These are phyloP conservation scores for Fusarium mexicanum DNA, from an alignment of 2,329 filamentous ascomycete genomes.

Conservation along the genomic window DNA sequence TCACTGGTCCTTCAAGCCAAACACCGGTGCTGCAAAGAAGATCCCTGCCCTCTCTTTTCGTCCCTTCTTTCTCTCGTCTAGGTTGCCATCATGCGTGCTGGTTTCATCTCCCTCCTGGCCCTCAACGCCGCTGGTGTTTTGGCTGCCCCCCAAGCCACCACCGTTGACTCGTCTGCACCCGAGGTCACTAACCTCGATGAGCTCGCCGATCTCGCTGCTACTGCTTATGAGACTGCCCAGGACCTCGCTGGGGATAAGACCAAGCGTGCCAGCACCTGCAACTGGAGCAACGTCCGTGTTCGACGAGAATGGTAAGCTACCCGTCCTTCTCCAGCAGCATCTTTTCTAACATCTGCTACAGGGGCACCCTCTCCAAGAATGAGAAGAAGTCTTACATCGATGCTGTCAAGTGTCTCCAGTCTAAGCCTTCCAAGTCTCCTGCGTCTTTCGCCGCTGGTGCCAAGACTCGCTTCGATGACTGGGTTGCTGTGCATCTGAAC, in stretches of 20 bases:
- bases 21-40: slow-evolving; percentile 2
- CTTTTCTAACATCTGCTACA: background rate
- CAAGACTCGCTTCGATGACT: slow-evolving; percentile 60
- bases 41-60: slow-evolving; percentile 12
- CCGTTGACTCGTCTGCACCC: slow-evolving; percentile 17
- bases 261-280: slow-evolving; percentile 41
- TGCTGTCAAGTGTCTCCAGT: slow-evolving; percentile 57
- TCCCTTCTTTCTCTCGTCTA: background rate
- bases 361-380: slow-evolving; percentile 38
- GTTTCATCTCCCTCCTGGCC: slow-evolving; percentile 32
- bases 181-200: slow-evolving; percentile 36
- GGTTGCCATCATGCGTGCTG: slow-evolving; percentile 34
- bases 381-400: slow-evolving; percentile 52
- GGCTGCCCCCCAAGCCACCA: slow-evolving; percentile 28
- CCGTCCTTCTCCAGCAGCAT: too few species aligned
- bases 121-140: slow-evolving; percentile 37
- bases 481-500: slow-evolving; percentile 59
- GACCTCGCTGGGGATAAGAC: slow-evolving; percentile 21
- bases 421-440: slow-evolving; percentile 49
- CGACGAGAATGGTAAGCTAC: slow-evolving; percentile 45
- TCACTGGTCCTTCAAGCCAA: slow-evolving; percentile 12
- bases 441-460: slow-evolving; percentile 52
- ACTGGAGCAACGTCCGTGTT: slow-evolving; percentile 44
- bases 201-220: slow-evolving; percentile 33
- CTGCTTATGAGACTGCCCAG: slow-evolving; percentile 40